phyloP scores from a whole-genome alignment of 2,329 filamentous ascomycete genomes.

The Xylariaceae sp. region DNA sequence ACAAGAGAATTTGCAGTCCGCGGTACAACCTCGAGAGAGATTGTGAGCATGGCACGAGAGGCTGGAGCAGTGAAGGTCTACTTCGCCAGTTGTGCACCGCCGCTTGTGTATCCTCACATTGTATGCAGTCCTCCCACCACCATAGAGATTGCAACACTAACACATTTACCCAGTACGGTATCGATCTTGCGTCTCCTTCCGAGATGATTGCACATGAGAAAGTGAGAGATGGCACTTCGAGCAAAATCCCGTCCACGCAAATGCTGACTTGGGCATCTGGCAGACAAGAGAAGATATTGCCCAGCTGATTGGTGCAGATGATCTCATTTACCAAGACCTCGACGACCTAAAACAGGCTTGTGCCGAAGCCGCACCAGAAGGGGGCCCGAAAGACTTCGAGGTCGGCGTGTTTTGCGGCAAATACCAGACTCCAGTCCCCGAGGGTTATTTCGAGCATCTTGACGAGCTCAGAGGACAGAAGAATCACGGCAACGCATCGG shows the following conservation, averaged over 20 bases:
- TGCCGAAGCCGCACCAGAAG: constrained; percentile 52
- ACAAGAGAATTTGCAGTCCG: constrained; percentile 56
- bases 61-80: constrained; percentile 76
- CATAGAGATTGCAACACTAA: constrained; percentile 1
- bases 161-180: constrained; percentile 31
- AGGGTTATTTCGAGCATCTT: constrained; percentile 77
- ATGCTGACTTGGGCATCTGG: background rate
- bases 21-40: constrained; percentile 75
- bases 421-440: constrained; percentile 75
- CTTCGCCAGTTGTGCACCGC: constrained; percentile 76
- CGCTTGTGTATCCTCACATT: constrained; percentile 80
- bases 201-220: constrained; percentile 33
- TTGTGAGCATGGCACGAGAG: constrained; percentile 79
- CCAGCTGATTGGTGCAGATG: constrained; percentile 59
- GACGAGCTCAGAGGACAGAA: no score
- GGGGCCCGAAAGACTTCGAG: constrained; percentile 64
- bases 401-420: constrained; percentile 87
- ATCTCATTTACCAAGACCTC: constrained; percentile 71
- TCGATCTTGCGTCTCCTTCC: constrained; percentile 68
- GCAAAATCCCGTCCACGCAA: no score
- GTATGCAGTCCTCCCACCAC: constrained; percentile 43
- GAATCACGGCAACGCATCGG: no score
- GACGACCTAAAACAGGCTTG: constrained; percentile 77
- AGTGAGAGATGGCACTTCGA: background rate
- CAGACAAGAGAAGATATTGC: constrained; percentile 34